phyloP scores from a whole-genome alignment of 306 rosid genomes.

The Quercus robur region DNA sequence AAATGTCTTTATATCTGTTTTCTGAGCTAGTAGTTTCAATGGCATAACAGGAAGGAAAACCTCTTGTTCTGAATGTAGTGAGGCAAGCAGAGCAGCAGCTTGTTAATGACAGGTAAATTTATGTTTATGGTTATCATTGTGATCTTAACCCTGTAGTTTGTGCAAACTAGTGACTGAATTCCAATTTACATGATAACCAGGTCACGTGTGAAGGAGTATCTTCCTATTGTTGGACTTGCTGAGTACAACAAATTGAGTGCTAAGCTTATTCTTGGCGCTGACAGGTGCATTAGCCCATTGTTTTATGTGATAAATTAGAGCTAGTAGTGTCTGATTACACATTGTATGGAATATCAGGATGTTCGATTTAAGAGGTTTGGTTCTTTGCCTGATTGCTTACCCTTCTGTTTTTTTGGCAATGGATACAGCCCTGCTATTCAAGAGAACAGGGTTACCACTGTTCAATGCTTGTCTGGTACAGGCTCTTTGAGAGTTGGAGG shows the following conservation, averaged over 20 bases:
- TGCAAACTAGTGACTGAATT: slow-evolving; percentile 7
- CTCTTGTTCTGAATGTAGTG: slow-evolving; percentile 92
- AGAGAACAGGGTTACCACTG: slow-evolving; percentile 83
- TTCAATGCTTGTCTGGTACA: slow-evolving; percentile 95
- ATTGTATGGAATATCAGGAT: too few species aligned
- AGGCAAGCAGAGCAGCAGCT: slow-evolving; percentile 73
- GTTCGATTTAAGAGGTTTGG: not conserved
- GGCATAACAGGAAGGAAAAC: slow-evolving; percentile 83
- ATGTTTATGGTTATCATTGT: slow-evolving; percentile 14
- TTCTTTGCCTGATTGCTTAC: not conserved
- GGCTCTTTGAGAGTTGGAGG: slow-evolving; percentile 98
- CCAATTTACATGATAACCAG: slow-evolving; percentile 35
- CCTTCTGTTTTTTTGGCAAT: slow-evolving; percentile 7
- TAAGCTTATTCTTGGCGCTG: slow-evolving; percentile 85
- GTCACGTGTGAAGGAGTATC: slow-evolving; percentile 83
- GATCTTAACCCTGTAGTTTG: not conserved
- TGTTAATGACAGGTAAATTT: slow-evolving; percentile 62
- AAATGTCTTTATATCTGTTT: slow-evolving; percentile 1
- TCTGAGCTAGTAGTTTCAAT: slow-evolving; percentile 6
- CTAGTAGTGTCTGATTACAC: not conserved
- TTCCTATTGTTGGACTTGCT: slow-evolving; percentile 81
- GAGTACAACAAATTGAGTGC: slow-evolving; percentile 94
- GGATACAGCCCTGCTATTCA: slow-evolving; percentile 78
- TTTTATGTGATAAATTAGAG: not conserved
- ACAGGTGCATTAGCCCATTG: slow-evolving; percentile 50